phyloP scores from a whole-genome alignment of 1,139 yeast genomes.

The Saccharomyces hybrid region DNA sequence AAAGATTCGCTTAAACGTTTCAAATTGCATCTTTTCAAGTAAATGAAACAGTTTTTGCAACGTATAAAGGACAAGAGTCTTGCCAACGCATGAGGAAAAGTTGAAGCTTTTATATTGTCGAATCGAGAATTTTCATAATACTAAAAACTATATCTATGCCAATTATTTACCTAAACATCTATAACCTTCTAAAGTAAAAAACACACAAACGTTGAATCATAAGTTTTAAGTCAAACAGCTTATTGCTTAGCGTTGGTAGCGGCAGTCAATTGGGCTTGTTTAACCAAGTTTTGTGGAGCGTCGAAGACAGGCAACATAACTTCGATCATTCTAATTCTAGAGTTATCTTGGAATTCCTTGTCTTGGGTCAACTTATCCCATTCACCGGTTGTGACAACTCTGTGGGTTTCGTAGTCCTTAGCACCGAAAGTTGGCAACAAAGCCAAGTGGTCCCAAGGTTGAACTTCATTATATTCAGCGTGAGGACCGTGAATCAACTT shows the following conservation, averaged over 20 bases:
- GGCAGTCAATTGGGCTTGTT: conserved; percentile 74
- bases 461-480: conserved; percentile 72
- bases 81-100: too few species aligned
- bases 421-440: conserved; percentile 69
- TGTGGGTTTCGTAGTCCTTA: conserved; percentile 40
- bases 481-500: conserved; percentile 75
- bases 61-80: too few species aligned
- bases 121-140: background rate
- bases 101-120: background rate
- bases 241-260: conserved; percentile 42
- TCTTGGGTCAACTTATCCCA: conserved; percentile 50
- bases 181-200: background rate
- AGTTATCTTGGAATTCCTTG: conserved; percentile 39
- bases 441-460: conserved; percentile 70
- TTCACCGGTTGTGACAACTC: conserved; percentile 59
- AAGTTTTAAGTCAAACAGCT: background rate
- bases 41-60: too few species aligned
- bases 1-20: too few species aligned
- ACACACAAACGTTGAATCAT: background rate
- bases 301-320: conserved; percentile 74
- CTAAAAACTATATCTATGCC: background rate
- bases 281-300: conserved; percentile 65
- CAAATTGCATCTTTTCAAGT: too few species aligned
- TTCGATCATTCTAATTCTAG: conserved; percentile 69
- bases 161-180: background rate